A percentile compares a stretch with the other conserved stretches of the same genome.
Evolutionary conservation across 495 filamentous ascomycete genomes (phyloP).

Genomic region (Neurospora discreta): DNA sequence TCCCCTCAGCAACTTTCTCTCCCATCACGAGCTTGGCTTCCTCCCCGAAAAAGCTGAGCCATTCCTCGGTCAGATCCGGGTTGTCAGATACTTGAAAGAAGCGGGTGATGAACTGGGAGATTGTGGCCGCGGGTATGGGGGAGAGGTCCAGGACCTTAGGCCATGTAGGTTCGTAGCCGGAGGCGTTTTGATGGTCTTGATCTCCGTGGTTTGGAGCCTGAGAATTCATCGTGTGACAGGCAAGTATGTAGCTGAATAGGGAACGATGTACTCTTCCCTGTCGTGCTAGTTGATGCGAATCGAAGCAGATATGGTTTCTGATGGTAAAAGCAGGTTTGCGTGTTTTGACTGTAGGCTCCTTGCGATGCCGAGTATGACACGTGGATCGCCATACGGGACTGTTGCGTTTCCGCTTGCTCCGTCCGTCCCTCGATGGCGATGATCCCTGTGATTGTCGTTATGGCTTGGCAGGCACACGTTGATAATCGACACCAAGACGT

Average conservation of each 20-base stretch:
- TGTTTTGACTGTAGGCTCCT: not conserved
- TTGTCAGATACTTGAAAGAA: constrained; percentile 32
- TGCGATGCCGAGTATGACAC: not conserved
- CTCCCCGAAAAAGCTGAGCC: constrained; percentile 25
- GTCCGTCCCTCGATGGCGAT: not conserved
- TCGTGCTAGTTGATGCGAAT: not conserved
- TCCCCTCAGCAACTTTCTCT: constrained; percentile 16
- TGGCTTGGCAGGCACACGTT: not conserved
- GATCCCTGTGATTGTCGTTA: not conserved
- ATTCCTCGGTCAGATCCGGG: constrained; percentile 23
- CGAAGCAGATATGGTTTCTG: not conserved
- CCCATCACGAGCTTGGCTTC: constrained; percentile 26
- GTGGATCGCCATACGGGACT: not conserved
- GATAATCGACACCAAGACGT: not conserved
- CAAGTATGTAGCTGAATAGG: not conserved
- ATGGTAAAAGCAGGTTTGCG: not conserved
- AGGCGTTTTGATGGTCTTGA: not conserved
- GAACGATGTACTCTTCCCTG: not conserved
- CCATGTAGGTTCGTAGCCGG: constrained; percentile 16
- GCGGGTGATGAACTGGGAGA: constrained; percentile 21
- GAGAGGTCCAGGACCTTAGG: constrained; percentile 14
- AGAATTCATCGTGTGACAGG: not conserved
- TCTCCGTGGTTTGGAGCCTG: not conserved
- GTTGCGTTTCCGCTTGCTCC: not conserved
- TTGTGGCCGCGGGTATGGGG: not conserved